Evolutionary conservation across 345 rosid species (phyloP), one percentile per base, ranked within the genome.

Genomic region (Abelmoschus esculentus): DNA sequence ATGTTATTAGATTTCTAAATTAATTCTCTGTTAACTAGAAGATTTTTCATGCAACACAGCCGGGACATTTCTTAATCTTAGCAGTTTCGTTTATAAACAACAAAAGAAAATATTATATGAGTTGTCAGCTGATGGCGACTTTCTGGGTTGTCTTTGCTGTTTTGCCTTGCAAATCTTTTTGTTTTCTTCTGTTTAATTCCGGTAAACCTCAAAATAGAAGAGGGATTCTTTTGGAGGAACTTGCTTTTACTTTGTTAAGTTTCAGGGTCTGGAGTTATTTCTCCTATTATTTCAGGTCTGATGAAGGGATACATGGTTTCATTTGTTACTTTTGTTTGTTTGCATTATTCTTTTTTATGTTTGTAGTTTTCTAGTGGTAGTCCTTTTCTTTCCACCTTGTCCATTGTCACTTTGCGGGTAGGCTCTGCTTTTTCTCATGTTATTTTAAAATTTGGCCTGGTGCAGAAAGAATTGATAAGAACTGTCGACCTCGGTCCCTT

Each of bases 401-500:
- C 50, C 40, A 26, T 66, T 8, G 34, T 22, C 8, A 26, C 17
- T 70, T 70, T 11, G 31, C 28, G 2, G 8, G 29, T 3, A 28
- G n/a, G 11, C 10, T 22, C 29, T 11, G 61, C 71, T 32, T n/a
- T 19, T 44, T 55, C 60, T 62, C 3, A 67, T 44, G 52, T 54
- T 47, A 46, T 77, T 74, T 56, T 34, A 6, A 40, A 31, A 13
- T 49, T 62, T 49, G 74, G 73, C 46, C 44, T 79, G 59, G 53
- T 85, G 86, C 95, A 96, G 99, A 78, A 87, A 89, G 98, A 96
- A 50, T 83, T 96, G 76, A 92, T 96, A 61, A 85, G 98, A 73
- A 90, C 97, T 19, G 98, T 96, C 73, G 98, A 96, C 79, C 92
- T 92, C 38, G 98, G 99, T 40, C 99, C 99, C 74, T 96, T 96